Base-by-base conservation (phyloP, 768 basidiomycete species). In the Boletales sp. region DNA sequence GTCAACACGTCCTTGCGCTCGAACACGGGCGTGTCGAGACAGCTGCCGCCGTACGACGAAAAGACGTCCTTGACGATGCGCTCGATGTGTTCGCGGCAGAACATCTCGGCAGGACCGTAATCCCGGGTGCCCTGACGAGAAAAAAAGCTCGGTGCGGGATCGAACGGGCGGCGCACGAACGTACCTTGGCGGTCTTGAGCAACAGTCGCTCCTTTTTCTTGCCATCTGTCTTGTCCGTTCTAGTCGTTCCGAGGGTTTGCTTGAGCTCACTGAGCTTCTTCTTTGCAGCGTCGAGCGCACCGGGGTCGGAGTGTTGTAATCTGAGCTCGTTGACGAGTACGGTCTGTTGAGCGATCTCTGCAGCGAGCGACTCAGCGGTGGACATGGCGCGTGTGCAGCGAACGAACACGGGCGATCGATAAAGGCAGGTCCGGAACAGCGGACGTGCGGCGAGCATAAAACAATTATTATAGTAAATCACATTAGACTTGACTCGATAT, bases 11-110 rank as follows among this genome's bases (percentile, higher is more conserved):
- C 97, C 68, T 94, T 94, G 53, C 95, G 84, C 71, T 98, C 97
- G 60, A 99, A 98, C 7, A 98, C 94, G 46, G 97, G 97, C 3
- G 97, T 99, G 69, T 99, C 97, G 47, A 99, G 90, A 53, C 90
- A 92, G 46, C 82, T 79, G 8, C 86, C 97, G 12, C 97, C 97
- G 62, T 87, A 95, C 7, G 83, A 80, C 40, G 90, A 83, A 70
- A 98, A 99, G 50, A 84, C 83, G 2, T 87, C 83, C 64, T 90
- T 89, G 61, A 99, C 86, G 47, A 84, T 89, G 38, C 80, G 78
- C 65, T 97, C 94, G 61, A 98, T 86, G 71, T 88, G 83, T 56
- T 89, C 86, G 41, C 95, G 86, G 57, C 95, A 86, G 68, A 87
- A 84, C 82, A 94, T 95, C 65, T 97, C 94, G 14, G 77, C 80